Evolutionary conservation across 2,329 filamentous ascomycete species (phyloP).

Genomic region (Grosmannia clavigera): DNA sequence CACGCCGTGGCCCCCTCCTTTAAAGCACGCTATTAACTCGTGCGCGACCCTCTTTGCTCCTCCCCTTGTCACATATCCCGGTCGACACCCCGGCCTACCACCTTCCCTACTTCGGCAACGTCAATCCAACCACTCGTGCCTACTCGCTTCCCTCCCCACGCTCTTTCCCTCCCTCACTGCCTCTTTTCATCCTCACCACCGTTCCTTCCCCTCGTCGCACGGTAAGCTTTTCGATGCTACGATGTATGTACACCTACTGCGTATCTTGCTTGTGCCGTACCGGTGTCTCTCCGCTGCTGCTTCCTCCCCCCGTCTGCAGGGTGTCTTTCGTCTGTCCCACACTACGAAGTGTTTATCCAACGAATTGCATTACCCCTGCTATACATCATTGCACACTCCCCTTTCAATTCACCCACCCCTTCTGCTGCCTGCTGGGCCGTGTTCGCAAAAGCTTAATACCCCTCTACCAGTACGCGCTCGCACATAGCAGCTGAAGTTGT

Average conservation of each 20-base stretch:
- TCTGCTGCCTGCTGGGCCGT: neutral
- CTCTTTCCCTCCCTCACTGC: neutral
- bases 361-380: neutral
- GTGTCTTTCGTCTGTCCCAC: neutral
- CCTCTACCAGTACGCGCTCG: neutral
- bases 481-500: neutral
- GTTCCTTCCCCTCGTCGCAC: constrained; percentile 18
- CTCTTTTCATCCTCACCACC: constrained; percentile 27
- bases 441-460: neutral
- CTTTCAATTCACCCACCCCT: neutral
- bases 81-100: constrained; percentile 9
- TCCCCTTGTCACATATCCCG: constrained; percentile 6
- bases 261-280: neutral
- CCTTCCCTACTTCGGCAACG: constrained; percentile 19
- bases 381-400: neutral
- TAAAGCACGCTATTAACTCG: constrained; percentile 3
- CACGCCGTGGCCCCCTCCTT: neutral
- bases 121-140: constrained; percentile 8
- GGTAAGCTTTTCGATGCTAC: neutral
- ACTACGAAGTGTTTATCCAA: neutral
- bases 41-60: neutral
- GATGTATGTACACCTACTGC: neutral
- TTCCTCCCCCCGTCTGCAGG: neutral
- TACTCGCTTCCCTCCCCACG: constrained; percentile 1
- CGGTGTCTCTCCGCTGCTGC: neutral